Percentiles rank a stretch among this genome's conserved stretches.
These are phyloP conservation scores for Phenoliferia sp. DNA, from an alignment of 1,284 basidiomycete genomes.

Conservation along the genomic window DNA sequence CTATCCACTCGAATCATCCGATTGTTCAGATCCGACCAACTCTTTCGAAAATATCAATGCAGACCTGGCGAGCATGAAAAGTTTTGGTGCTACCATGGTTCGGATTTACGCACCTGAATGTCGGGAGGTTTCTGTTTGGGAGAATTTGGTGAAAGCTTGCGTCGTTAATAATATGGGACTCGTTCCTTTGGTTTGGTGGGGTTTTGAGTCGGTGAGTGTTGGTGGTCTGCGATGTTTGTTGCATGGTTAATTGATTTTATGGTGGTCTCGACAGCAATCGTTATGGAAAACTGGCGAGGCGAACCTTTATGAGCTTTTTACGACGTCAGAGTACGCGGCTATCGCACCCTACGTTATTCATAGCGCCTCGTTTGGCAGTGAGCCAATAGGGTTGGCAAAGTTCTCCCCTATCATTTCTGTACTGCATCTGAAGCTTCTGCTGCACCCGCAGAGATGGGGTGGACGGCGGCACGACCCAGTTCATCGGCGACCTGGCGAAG, in stretches of 20 bases:
- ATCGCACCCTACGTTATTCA: constrained; percentile 3
- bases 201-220: background rate
- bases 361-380: background rate
- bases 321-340: background rate
- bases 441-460: too few relatives aligned
- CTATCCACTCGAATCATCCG: background rate
- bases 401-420: too few relatives aligned
- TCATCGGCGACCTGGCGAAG: background rate
- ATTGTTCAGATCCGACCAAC: background rate
- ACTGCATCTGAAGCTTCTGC: background rate
- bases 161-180: background rate
- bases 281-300: background rate
- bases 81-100: background rate
- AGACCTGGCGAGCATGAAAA: background rate
- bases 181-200: background rate
- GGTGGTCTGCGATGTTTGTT: background rate
- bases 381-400: constrained; percentile 1
- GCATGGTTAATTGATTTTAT: background rate
- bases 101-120: background rate
- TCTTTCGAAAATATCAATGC: background rate
- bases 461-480: background rate
- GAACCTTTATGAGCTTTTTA: background rate
- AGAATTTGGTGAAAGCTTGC: background rate
- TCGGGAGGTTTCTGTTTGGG: background rate
- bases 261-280: background rate